A percentile compares a stretch with the other conserved stretches of the same genome.
phyloP scores from a whole-genome alignment of 2,329 filamentous ascomycete species.

The Pseudogymnoascus sp. region DNA sequence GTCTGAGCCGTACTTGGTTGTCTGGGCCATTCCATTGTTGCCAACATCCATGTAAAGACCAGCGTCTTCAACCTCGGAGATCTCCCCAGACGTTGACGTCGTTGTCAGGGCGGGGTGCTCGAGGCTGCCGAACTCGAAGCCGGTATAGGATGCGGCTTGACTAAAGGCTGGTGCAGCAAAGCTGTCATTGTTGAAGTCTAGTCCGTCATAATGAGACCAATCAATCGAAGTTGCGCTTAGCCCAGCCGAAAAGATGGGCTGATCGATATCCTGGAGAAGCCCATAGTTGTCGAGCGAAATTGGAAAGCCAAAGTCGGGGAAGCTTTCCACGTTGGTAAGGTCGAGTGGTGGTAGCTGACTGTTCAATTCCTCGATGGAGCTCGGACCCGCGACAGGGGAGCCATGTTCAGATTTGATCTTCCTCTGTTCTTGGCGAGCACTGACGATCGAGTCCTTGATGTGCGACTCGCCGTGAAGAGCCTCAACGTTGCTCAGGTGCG shows the following conservation, averaged over 20 bases:
- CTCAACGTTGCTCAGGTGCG: conserved; percentile 34
- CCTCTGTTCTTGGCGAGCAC: conserved; percentile 36
- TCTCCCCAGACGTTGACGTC: conserved; percentile 57
- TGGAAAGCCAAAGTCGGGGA: conserved; percentile 35
- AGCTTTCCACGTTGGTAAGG: conserved; percentile 46
- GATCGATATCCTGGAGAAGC: conserved; percentile 40
- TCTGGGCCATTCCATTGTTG: conserved; percentile 27
- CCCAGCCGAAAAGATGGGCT: conserved; percentile 54
- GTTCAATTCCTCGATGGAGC: conserved; percentile 41
- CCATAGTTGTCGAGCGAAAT: conserved; percentile 45
- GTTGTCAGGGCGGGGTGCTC: conserved; percentile 48
- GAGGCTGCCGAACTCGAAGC: conserved; percentile 46
- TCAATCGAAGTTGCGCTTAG: conserved; percentile 48
- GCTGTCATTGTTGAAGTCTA: conserved; percentile 41
- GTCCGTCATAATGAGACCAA: conserved; percentile 44
- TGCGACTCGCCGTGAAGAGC: conserved; percentile 30
- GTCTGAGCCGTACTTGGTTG: conserved; percentile 30
- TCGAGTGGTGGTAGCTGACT: conserved; percentile 50
- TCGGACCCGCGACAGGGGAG: conserved; percentile 47
- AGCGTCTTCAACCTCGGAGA: conserved; percentile 58
- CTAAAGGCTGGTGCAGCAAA: conserved; percentile 49
- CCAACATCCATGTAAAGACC: conserved; percentile 35
- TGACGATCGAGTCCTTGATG: conserved; percentile 31
- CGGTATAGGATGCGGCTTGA: conserved; percentile 45
- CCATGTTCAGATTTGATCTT: conserved; percentile 53